A percentile compares a stretch with the other conserved stretches of the same genome.
Evolutionary conservation across 768 basidiomycete genomes (phyloP).

Genomic region (Kwoniella heveanensis): DNA sequence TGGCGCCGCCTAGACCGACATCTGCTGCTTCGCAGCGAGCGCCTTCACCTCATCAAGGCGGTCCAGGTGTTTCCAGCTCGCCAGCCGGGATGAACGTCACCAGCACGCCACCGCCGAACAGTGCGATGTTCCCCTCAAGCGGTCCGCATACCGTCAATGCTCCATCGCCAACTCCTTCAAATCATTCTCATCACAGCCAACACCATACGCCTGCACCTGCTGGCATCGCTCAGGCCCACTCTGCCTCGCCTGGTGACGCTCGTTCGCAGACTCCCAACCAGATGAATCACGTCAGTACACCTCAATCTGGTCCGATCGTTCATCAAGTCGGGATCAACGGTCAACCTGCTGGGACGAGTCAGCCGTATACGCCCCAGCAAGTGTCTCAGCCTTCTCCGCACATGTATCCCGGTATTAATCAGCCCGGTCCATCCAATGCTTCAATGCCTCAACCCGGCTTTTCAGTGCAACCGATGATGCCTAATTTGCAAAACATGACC

Average conservation of each 20-base stretch:
- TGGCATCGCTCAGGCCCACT: constrained; percentile 2
- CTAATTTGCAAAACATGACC: constrained; percentile 19
- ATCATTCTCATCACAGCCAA: constrained; percentile 37
- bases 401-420: constrained; percentile 2
- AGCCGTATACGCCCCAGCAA: constrained; percentile 14
- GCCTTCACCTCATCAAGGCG: constrained; percentile 37
- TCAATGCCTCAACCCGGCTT: constrained; percentile 13
- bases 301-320: constrained; percentile 13
- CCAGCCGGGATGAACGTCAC: constrained; percentile 13
- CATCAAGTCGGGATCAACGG: constrained; percentile 23
- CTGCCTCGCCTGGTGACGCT: constrained; percentile 17
- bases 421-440: constrained; percentile 12
- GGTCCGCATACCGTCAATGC: constrained; percentile 11
- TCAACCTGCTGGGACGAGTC: neutral
- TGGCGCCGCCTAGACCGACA: constrained; percentile 45
- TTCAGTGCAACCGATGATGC: constrained; percentile 17
- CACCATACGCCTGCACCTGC: constrained; percentile 22
- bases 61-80: constrained; percentile 13
- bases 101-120: constrained; percentile 29
- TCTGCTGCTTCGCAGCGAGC: constrained; percentile 48
- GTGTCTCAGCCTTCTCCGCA: constrained; percentile 2
- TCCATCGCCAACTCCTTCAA: constrained; percentile 35
- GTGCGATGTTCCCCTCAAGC: constrained; percentile 14
- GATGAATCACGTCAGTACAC: constrained; percentile 7
- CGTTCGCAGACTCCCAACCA: constrained; percentile 21